Percentiles rank a stretch among this genome's conserved stretches.
Evolutionary conservation across 179 eudicot genomes (phyloP).

Genomic region (Silene coronaria): DNA sequence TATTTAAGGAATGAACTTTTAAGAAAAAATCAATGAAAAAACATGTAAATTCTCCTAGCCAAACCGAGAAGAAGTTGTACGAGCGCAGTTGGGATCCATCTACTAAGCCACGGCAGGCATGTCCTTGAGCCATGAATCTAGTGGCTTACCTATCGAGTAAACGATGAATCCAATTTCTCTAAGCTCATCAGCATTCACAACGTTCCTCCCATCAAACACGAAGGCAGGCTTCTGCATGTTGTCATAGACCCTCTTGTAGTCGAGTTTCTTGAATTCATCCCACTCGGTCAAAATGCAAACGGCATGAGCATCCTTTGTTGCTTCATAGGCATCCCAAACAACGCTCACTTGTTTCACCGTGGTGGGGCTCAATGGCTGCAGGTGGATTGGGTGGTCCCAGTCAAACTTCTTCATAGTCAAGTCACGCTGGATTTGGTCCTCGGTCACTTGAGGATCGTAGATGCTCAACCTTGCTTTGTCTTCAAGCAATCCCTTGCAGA

Average conservation of each 20-base stretch:
- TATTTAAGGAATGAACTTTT: neutral
- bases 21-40: constrained; percentile 15
- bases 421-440: constrained; percentile 69
- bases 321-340: constrained; percentile 58
- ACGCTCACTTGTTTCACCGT: constrained; percentile 58
- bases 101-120: constrained; percentile 55
- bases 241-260: constrained; percentile 59
- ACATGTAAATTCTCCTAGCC: constrained; percentile 12
- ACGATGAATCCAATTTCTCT: constrained; percentile 66
- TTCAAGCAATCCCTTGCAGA: constrained; percentile 61
- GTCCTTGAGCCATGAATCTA: constrained; percentile 71
- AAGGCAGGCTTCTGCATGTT: constrained; percentile 76
- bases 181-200: constrained; percentile 41
- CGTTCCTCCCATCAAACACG: constrained; percentile 57
- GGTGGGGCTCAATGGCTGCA: constrained; percentile 63
- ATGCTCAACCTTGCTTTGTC: constrained; percentile 62
- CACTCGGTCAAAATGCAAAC: constrained; percentile 61
- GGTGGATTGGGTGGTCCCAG: constrained; percentile 78
- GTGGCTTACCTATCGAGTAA: constrained; percentile 67
- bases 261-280: constrained; percentile 66
- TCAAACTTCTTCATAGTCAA: constrained; percentile 69
- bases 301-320: constrained; percentile 63
- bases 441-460: constrained; percentile 69
- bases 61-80: neutral
- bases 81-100: neutral